Percentiles rank a stretch among this genome's conserved stretches.
phyloP scores from a whole-genome alignment of 2,329 filamentous ascomycete species.

The Epichloe hybrida region DNA sequence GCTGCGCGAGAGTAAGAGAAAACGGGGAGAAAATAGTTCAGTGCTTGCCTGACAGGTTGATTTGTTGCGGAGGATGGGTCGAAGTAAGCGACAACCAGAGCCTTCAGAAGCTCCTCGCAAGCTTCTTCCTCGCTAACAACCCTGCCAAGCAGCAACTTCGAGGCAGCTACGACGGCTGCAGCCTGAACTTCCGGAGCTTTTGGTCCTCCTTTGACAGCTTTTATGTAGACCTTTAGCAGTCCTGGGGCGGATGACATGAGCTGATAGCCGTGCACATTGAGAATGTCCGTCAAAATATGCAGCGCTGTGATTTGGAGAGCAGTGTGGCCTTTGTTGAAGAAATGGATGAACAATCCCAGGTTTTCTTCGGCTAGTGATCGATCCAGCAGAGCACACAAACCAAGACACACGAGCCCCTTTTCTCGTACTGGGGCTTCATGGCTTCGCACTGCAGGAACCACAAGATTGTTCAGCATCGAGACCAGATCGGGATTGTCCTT shows the following conservation, averaged over 20 bases:
- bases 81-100: conserved; percentile 77
- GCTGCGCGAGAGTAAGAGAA: conserved; percentile 77
- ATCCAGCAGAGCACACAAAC: conserved; percentile 81
- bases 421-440: conserved; percentile 89
- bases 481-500: conserved; percentile 86
- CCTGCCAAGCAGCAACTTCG: conserved; percentile 72
- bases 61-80: conserved; percentile 71
- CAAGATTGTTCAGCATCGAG: conserved; percentile 93
- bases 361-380: conserved; percentile 88
- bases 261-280: conserved; percentile 76
- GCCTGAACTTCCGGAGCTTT: conserved; percentile 64
- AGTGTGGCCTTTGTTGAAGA: conserved; percentile 86
- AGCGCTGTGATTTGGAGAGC: conserved; percentile 79
- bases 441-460: conserved; percentile 86
- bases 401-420: conserved; percentile 75
- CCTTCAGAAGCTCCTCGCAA: conserved; percentile 65
- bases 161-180: conserved; percentile 65
- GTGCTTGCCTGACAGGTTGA: conserved; percentile 67
- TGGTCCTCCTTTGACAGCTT: conserved; percentile 59
- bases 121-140: conserved; percentile 58
- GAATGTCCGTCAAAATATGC: conserved; percentile 84
- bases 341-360: conserved; percentile 83
- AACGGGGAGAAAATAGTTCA: conserved; percentile 89
- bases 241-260: conserved; percentile 55
- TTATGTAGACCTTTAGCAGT: conserved; percentile 74